Conservation (phyloP, 2,329 filamentous ascomycete species). For the Leptoxyphium fumago region DNA sequence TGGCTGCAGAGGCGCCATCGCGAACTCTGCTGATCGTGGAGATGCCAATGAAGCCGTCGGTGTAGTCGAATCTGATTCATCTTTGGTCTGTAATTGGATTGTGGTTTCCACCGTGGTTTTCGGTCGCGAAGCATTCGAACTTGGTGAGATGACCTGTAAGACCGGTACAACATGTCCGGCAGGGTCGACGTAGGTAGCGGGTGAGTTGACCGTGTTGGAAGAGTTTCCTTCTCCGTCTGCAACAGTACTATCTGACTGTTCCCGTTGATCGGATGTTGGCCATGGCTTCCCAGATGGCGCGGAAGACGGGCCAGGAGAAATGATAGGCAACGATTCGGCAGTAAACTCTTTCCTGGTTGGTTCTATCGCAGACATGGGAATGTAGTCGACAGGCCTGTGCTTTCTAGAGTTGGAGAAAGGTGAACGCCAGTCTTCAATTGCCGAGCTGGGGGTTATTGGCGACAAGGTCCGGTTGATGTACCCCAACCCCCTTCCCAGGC, state of each 20-base stretch:
- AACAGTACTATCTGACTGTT: not conserved
- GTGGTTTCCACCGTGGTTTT: not conserved
- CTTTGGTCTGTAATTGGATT: not conserved
- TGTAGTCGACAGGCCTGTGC: constrained; percentile 2
- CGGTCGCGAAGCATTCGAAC: constrained; percentile 1
- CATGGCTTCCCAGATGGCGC: constrained; percentile 50
- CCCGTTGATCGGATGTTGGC: constrained; percentile 32
- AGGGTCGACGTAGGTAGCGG: constrained; percentile 33
- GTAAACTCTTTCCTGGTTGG: constrained; percentile 2
- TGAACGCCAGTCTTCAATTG: constrained; percentile 17
- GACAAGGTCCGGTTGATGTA: constrained; percentile 17
- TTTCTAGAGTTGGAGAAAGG: constrained; percentile 11
- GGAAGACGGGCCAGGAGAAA: constrained; percentile 48
- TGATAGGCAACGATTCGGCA: constrained; percentile 14
- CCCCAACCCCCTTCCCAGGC: constrained; percentile 24
- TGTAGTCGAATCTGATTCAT: constrained; percentile 8
- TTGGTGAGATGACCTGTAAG: constrained; percentile 12
- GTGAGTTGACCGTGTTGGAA: constrained; percentile 27
- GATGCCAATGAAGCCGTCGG: constrained; percentile 17
- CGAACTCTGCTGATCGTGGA: constrained; percentile 24
- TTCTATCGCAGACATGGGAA: constrained; percentile 10
- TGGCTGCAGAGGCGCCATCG: constrained; percentile 20
- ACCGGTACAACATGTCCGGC: constrained; percentile 21
- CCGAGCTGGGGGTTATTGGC: constrained; percentile 20
- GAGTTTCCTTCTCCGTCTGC: not conserved